Evolutionary conservation across 1,284 basidiomycete genomes (phyloP).

Genomic region (Leccinum holopus): DNA sequence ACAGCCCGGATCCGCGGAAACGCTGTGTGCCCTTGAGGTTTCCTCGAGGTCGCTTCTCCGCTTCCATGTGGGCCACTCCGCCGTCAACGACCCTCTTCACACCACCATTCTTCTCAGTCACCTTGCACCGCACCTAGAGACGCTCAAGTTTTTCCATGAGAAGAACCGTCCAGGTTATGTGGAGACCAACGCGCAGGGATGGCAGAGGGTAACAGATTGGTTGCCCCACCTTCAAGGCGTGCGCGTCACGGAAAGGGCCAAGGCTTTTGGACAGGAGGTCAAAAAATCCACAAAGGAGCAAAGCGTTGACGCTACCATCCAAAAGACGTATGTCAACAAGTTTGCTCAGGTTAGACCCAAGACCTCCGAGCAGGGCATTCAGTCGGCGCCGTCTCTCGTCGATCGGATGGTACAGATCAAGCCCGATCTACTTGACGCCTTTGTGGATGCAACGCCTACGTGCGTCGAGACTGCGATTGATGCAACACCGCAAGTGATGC

Average conservation of each 20-base stretch:
- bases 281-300: constrained; percentile 41
- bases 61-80: constrained; percentile 71
- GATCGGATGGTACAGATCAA: constrained; percentile 46
- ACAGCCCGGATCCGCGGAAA: constrained; percentile 43
- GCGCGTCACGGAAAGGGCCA: constrained; percentile 57
- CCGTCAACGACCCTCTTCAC: constrained; percentile 63
- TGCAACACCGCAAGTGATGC: constrained; percentile 35
- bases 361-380: constrained; percentile 44
- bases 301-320: constrained; percentile 55
- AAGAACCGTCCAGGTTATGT: constrained; percentile 67
- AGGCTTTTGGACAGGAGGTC: constrained; percentile 37
- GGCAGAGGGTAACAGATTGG: constrained; percentile 65
- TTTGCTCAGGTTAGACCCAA: constrained; percentile 50
- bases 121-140: constrained; percentile 65
- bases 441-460: constrained; percentile 45
- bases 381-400: constrained; percentile 49
- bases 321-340: constrained; percentile 41
- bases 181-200: constrained; percentile 61
- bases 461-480: constrained; percentile 34
- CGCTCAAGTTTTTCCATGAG: constrained; percentile 70
- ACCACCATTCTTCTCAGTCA: constrained; percentile 71
- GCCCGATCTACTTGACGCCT: constrained; percentile 41
- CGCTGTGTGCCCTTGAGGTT: constrained; percentile 43
- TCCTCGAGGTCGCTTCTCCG: constrained; percentile 65
- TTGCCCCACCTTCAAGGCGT: constrained; percentile 68